Percentiles rank a stretch among this genome's conserved stretches.
phyloP scores from a whole-genome alignment of 1,284 basidiomycete genomes.

The Ganoderma meredithae region DNA sequence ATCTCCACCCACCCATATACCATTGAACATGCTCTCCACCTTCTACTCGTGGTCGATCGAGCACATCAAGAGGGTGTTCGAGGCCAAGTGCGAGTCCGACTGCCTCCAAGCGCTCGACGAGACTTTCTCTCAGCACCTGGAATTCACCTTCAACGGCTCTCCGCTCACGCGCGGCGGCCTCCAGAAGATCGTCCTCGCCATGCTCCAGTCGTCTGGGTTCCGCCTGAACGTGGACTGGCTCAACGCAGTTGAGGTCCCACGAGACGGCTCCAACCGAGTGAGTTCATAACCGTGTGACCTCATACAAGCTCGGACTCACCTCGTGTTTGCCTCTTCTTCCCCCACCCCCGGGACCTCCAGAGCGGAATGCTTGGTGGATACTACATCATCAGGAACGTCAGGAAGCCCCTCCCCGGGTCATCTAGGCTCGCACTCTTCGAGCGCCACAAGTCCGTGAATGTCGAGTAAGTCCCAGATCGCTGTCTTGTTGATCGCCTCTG shows the following conservation, averaged over 20 bases:
- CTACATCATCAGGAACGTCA: constrained; percentile 60
- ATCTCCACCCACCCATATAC: constrained; percentile 7
- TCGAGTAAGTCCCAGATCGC: constrained; percentile 48
- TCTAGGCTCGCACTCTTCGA: constrained; percentile 48
- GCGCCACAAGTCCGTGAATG: constrained; percentile 60
- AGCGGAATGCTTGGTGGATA: constrained; percentile 58
- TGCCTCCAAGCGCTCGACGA: constrained; percentile 52
- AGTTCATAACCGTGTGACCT: constrained; percentile 32
- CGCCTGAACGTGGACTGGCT: constrained; percentile 58
- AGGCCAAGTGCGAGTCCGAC: constrained; percentile 53
- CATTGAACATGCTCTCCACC: constrained; percentile 45
- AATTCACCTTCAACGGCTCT: constrained; percentile 54
- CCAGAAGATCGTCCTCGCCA: constrained; percentile 51
- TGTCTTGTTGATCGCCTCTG: constrained; percentile 15
- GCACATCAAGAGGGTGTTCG: constrained; percentile 60
- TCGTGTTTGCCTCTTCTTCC: constrained; percentile 9
- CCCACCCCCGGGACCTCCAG: constrained; percentile 37
- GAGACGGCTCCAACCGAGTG: constrained; percentile 53
- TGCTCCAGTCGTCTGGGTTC: constrained; percentile 51
- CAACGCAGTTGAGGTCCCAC: constrained; percentile 52
- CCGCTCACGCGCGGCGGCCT: constrained; percentile 51
- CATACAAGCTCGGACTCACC: constrained; percentile 10
- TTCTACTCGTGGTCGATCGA: constrained; percentile 60
- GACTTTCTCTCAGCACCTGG: constrained; percentile 54
- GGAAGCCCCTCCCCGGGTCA: constrained; percentile 47